Evolutionary conservation across 2,329 filamentous ascomycete species (phyloP), one percentile per base, ranked within the genome.

Genomic region (Tolypocladium endophyticum): DNA sequence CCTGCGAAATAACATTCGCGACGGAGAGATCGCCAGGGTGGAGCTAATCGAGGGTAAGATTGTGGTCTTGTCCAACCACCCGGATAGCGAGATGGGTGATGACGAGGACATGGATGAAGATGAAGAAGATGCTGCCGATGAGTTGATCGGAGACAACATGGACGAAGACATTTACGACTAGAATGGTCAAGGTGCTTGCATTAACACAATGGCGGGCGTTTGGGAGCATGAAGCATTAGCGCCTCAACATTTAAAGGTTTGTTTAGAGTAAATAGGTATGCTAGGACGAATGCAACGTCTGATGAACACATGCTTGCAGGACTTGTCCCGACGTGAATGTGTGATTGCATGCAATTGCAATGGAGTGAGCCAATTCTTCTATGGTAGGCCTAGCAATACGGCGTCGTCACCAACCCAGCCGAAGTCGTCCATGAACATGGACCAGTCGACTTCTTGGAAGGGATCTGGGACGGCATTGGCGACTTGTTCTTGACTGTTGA

Each of bases 21-120:
- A 99, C 65, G 92, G 92, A 52, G 94, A 99, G 77, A 77, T 74
- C 2, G 94, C 94, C 1, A 80, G 83, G 33, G 90, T 97, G 30
- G 86, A 90, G 54, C 80, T 97, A 62, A 82, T 88, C 36, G 85
- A 91, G 63, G 89, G 90, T 54, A 89, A 90, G 72, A 87, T 97
- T 61, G 77, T 85, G 2, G 91, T 99, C 1, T 70, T 94, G 30
- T 80, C 92, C 8, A 97, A 99, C 73, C 94, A 97, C 72, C 64
- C 70, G 0, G 85, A 87, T 52, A 85, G 82, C 64, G 81, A 81
- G 59, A 69, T 72, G 45, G 81, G 81, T 28, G 85, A 87, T 9
- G 88, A 91, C 61, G 81, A 83, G 16, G 87, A 90, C 55, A 87
- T 91, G 86, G 76, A 87, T 57, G 87, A 92, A 61, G 78, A 81